Evolutionary conservation across 257 asterid genomes (phyloP).

Genomic region (Solanum paucissectum): DNA sequence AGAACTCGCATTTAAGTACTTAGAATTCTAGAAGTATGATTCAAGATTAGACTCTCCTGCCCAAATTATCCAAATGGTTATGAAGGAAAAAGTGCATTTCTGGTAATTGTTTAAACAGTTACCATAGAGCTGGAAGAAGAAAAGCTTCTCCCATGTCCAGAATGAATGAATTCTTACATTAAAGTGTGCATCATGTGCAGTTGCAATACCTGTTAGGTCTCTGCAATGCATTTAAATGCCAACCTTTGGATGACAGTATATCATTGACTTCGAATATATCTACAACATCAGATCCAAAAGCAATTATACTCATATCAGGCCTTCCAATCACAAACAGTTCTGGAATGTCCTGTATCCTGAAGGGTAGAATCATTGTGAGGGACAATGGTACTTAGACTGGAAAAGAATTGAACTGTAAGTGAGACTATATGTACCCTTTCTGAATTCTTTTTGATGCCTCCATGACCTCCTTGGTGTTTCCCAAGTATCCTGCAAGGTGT

Average conservation of each 20-base stretch:
- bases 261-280: constrained; percentile 97
- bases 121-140: background rate
- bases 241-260: constrained; percentile 75
- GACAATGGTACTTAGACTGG: background rate
- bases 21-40: background rate
- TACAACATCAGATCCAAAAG: constrained; percentile 68
- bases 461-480: constrained; percentile 79
- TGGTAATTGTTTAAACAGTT: background rate
- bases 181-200: background rate
- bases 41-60: background rate
- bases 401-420: background rate
- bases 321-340: constrained; percentile 66
- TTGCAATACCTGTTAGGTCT: constrained; percentile 77
- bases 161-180: background rate
- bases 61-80: background rate
- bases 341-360: constrained; percentile 65
- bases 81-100: background rate
- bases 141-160: background rate
- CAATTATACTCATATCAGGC: constrained; percentile 97
- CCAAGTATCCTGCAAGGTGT: constrained; percentile 59
- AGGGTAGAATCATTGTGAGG: background rate
- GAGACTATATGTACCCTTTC: constrained; percentile 48
- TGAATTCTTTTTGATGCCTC: constrained; percentile 87
- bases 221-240: constrained; percentile 97
- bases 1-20: background rate